phyloP scores from a whole-genome alignment of 108 stramenopile genomes.

The Skeletonema costatum region DNA sequence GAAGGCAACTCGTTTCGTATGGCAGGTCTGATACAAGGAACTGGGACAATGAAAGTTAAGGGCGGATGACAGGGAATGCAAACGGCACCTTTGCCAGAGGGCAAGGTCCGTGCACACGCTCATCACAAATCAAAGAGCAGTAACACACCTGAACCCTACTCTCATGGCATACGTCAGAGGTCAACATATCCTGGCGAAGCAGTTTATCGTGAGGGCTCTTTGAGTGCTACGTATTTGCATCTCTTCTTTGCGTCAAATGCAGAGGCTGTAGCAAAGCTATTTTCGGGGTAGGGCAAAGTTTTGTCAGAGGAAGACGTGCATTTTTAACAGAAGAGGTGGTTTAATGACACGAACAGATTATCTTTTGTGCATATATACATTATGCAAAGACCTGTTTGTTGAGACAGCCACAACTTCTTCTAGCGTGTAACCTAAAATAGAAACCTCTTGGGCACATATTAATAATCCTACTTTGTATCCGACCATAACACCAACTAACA shows the following conservation, averaged over 20 bases:
- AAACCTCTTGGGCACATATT: too few relatives aligned
- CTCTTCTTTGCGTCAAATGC: slow-evolving; percentile 16
- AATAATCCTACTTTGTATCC: too few relatives aligned
- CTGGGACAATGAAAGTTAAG: slow-evolving; percentile 16
- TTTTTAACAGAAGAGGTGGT: not conserved
- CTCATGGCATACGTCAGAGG: not conserved
- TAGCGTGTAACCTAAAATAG: not conserved
- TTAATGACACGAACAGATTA: not conserved
- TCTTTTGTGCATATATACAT: not conserved
- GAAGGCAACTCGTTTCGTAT: slow-evolving; percentile 4
- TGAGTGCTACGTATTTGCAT: slow-evolving; percentile 16
- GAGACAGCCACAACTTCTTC: not conserved
- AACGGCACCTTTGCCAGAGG: slow-evolving; percentile 8
- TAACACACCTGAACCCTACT: not conserved
- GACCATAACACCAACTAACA: too few relatives aligned
- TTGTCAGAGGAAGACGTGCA: too few relatives aligned
- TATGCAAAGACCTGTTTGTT: not conserved
- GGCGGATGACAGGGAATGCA: slow-evolving; percentile 23
- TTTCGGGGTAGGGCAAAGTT: not conserved
- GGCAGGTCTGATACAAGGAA: slow-evolving; percentile 4
- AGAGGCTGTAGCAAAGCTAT: slow-evolving; percentile 6
- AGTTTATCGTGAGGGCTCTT: slow-evolving; percentile 5
- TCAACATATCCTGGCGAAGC: slow-evolving; percentile 1
- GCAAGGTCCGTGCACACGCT: slow-evolving; percentile 10
- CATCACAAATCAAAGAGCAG: slow-evolving; percentile 11